Base-by-base conservation (phyloP, 352 stramenopile species). In the Globisporangium parvum region DNA sequence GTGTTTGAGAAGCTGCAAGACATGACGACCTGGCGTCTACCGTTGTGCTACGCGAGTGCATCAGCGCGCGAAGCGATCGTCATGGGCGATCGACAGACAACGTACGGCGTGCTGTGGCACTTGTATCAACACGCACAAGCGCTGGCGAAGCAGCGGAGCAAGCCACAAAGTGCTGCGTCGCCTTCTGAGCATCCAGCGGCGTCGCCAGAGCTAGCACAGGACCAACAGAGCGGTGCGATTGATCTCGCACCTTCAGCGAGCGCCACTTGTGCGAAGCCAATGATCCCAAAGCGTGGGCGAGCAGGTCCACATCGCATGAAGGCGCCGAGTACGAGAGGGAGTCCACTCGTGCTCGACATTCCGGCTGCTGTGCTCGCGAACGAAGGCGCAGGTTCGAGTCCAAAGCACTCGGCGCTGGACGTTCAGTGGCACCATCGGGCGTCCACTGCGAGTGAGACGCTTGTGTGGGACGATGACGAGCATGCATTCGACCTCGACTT, bases 101-200 rank as follows among this genome's bases (percentile, higher is more conserved):
- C 55, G 21, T 86, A 78, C 42, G 73, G 67, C 6, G 39, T 86
- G 21, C 60, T 86, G 17, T 85, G 77, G 75, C 56, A 78, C 53
- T 39, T 86, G 6, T 80, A 73, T 73, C 75, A 85, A 31, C 55
- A 53, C 12, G 62, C 44, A 14, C 44, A 56, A 50, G 42, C 28
- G 26, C 53, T 33, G 45, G 35, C 47, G n/a, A 55, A 6, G 6
- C 44, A 28, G 26, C 50, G 17, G 5, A 40, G 49, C 42, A 33
- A 62, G 48, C 6, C 47, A 11, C 50, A 37, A 12, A 24, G n/a
- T 41, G 4, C 18, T 3, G 1, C 17, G 8, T 26, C 28, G 42
- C 1, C 31, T 1, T 2, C 10, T 12, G 31, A 37, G 31, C 31
- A 5, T 1, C 12, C 31, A 37, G 31, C 12, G 5, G 10, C 6